Evolutionary conservation across 1,139 yeast species (phyloP).

Genomic region (Suhomyces coccinellae): DNA sequence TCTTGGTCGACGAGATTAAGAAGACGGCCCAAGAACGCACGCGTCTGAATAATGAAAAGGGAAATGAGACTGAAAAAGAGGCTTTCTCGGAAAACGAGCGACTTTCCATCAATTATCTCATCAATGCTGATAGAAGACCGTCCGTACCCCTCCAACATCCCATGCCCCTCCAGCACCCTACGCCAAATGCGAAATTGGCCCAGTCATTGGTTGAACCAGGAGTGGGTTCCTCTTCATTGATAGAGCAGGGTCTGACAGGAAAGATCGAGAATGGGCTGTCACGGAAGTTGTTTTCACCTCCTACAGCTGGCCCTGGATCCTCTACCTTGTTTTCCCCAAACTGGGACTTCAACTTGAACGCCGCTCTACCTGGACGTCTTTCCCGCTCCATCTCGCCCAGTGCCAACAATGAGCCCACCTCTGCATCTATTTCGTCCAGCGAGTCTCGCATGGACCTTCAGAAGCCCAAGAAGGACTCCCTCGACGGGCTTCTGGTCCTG

Average conservation of each 20-base stretch:
- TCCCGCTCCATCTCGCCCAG: slow-evolving; percentile 31
- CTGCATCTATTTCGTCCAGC: slow-evolving; percentile 8
- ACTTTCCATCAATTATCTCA: slow-evolving; percentile 23
- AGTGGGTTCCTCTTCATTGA: too few relatives aligned
- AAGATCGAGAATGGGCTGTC: too few relatives aligned
- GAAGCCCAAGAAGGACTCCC: slow-evolving; percentile 7
- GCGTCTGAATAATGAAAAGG: slow-evolving; percentile 15
- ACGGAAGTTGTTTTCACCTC: background rate
- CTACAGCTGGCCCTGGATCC: background rate
- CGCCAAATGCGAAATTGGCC: background rate
- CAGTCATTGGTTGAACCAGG: background rate
- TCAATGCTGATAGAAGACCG: slow-evolving; percentile 16
- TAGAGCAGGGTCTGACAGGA: too few relatives aligned
- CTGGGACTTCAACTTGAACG: slow-evolving; percentile 16
- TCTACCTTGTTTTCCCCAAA: slow-evolving; percentile 14
- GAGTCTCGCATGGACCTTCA: slow-evolving; percentile 10
- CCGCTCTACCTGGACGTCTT: slow-evolving; percentile 4
- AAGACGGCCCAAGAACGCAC: slow-evolving; percentile 58
- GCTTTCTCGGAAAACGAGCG: slow-evolving; percentile 12
- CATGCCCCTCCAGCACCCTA: background rate
- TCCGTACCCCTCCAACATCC: slow-evolving; percentile 1
- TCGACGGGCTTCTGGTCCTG: slow-evolving; percentile 1
- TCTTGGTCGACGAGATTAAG: slow-evolving; percentile 57
- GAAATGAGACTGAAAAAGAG: slow-evolving; percentile 6
- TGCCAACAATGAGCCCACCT: slow-evolving; percentile 13